Percentiles rank a stretch among this genome's conserved stretches.
Conservation (phyloP, 176 grass and related monocot genomes). For the Dendrocalamus sinicus region DNA sequence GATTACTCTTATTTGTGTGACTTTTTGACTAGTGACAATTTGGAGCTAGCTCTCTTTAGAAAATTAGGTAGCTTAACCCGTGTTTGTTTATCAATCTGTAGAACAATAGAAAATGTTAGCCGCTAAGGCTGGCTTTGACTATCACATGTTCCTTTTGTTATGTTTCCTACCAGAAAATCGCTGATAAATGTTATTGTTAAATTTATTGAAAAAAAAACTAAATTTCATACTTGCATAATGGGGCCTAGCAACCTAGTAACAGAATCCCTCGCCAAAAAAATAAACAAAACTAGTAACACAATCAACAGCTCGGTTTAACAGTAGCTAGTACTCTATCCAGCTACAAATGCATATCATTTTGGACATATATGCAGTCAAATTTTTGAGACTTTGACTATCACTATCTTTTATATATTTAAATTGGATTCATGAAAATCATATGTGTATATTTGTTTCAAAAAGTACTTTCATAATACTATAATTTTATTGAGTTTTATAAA, state of each 20-base stretch:
- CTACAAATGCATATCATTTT: too few relatives aligned
- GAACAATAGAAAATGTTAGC: background rate
- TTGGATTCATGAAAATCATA: too few relatives aligned
- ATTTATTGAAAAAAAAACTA: background rate
- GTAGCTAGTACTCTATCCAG: too few relatives aligned
- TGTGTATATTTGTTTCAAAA: too few relatives aligned
- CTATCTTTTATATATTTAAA: too few relatives aligned
- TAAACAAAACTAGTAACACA: background rate
- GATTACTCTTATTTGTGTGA: background rate
- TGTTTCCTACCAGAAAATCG: background rate
- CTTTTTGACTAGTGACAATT: background rate
- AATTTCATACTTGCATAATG: background rate
- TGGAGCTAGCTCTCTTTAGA: background rate
- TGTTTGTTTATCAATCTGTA: background rate
- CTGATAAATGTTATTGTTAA: background rate
- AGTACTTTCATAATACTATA: background rate
- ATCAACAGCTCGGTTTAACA: background rate
- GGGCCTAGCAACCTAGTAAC: background rate
- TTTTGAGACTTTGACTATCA: too few relatives aligned
- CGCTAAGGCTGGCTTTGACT: background rate
- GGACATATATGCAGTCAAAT: fast-evolving
- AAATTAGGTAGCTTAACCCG: background rate
- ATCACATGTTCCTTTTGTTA: background rate
- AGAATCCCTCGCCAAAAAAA: too few relatives aligned
- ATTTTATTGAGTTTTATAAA: too few relatives aligned